Evolutionary conservation across 768 basidiomycete species (phyloP).

Genomic region (Macrolepiota fuliginosa): DNA sequence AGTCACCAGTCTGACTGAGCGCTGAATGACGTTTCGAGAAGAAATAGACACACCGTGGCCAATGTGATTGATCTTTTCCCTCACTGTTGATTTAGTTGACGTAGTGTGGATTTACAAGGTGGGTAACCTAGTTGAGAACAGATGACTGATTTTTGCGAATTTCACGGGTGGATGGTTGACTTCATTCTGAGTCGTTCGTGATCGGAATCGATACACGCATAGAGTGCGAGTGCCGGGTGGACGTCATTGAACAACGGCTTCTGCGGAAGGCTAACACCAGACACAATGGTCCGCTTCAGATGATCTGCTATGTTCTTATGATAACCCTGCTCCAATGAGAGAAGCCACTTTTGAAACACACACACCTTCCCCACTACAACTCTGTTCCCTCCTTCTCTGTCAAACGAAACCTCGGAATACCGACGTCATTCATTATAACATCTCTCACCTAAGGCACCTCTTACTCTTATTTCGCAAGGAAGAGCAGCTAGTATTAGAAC

Average conservation of each 20-base stretch:
- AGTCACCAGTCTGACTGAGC: neutral
- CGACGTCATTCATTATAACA: neutral
- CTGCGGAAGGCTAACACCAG: neutral
- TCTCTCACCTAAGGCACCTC: neutral
- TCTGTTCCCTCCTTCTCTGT: neutral
- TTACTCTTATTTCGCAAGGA: neutral
- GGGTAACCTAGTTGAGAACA: neutral
- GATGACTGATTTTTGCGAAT: neutral
- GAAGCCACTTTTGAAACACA: neutral
- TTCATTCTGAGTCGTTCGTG: neutral
- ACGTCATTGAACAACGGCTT: constrained; percentile 2
- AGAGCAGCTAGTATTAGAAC: neutral
- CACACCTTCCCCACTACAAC: neutral
- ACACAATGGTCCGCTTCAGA: neutral
- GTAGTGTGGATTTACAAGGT: neutral
- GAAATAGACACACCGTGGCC: neutral
- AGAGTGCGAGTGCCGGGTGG: neutral
- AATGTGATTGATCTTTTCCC: neutral
- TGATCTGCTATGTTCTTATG: neutral
- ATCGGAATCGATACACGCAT: neutral
- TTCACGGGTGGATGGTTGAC: neutral
- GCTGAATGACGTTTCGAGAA: constrained; percentile 4
- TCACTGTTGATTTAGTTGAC: constrained; percentile 1
- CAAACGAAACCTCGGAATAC: constrained; percentile 1
- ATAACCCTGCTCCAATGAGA: neutral